Percentiles rank a stretch among this genome's conserved stretches.
These are phyloP conservation scores for Saururus chinensis DNA, from an alignment of 164 flowering plant genomes.

Conservation along the genomic window DNA sequence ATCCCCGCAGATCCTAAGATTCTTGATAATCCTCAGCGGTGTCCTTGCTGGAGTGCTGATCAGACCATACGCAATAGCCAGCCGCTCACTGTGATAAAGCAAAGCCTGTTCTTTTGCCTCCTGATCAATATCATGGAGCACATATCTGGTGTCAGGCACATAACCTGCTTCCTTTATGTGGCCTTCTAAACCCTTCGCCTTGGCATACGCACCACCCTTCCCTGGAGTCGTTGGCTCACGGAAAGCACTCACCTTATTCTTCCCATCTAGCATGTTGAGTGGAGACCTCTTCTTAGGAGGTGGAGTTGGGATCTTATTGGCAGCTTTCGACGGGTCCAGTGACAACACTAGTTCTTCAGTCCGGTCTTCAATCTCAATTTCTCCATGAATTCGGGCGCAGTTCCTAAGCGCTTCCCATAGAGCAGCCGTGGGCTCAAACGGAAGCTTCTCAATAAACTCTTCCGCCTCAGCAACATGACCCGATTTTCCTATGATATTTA, in stretches of 20 bases:
- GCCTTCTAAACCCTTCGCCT: slow-evolving; percentile 25
- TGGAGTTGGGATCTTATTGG: slow-evolving; percentile 51
- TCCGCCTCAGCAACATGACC: slow-evolving; percentile 55
- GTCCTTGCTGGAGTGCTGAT: slow-evolving; percentile 79
- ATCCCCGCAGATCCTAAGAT: slow-evolving; percentile 77
- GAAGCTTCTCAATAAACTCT: slow-evolving; percentile 46
- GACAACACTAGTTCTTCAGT: slow-evolving; percentile 53
- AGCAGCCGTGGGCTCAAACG: slow-evolving; percentile 40
- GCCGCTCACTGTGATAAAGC: slow-evolving; percentile 75
- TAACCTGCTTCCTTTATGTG: slow-evolving; percentile 46
- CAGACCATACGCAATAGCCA: slow-evolving; percentile 83
- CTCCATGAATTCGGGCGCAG: slow-evolving; percentile 70
- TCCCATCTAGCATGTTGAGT: slow-evolving; percentile 63
- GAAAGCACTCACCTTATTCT: slow-evolving; percentile 40
- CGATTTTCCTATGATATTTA: slow-evolving; percentile 50
- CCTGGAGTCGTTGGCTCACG: slow-evolving; percentile 32
- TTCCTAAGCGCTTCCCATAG: slow-evolving; percentile 64
- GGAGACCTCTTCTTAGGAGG: slow-evolving; percentile 39
- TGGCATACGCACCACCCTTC: slow-evolving; percentile 36
- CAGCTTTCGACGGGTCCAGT: slow-evolving; percentile 50
- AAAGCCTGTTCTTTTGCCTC: slow-evolving; percentile 91
- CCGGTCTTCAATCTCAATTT: slow-evolving; percentile 69
- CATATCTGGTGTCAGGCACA: slow-evolving; percentile 83
- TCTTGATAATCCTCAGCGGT: slow-evolving; percentile 75
- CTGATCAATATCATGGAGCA: slow-evolving; percentile 89